These are phyloP conservation scores for Apiospora aurea DNA, from an alignment of 2,329 filamentous ascomycete species.

Conservation along the genomic window DNA sequence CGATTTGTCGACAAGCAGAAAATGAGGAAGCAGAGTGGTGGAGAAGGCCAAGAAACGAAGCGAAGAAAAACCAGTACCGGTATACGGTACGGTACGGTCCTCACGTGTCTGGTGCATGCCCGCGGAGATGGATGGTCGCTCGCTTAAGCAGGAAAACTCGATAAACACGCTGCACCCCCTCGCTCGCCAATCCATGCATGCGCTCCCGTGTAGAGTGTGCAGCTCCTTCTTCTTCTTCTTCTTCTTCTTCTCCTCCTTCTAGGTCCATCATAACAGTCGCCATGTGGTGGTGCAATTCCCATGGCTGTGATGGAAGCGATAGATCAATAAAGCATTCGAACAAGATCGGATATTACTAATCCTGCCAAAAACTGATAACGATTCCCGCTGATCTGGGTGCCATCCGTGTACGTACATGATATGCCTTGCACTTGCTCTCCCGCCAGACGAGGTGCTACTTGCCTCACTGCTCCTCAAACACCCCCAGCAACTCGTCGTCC, in stretches of 20 bases:
- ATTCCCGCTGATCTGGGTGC: not conserved
- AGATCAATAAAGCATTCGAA: not conserved
- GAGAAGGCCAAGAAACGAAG: not conserved
- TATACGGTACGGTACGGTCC: not conserved
- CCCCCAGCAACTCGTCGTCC: not conserved
- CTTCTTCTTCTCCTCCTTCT: not conserved
- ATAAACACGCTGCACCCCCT: not conserved
- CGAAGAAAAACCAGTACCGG: not conserved
- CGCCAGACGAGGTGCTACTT: too few species aligned
- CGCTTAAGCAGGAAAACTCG: not conserved
- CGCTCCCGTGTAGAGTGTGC: too few species aligned
- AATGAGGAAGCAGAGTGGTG: not conserved
- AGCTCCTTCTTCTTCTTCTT: not conserved
- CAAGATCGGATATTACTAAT: too few species aligned
- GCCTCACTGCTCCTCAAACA: not conserved
- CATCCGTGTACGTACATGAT: too few species aligned
- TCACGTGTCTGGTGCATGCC: not conserved
- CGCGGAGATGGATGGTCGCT: not conserved
- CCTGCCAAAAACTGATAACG: not conserved
- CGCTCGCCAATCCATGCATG: not conserved
- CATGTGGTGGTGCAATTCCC: too few species aligned
- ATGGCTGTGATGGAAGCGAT: too few species aligned
- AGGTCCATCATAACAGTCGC: not conserved
- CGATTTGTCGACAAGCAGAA: too few species aligned
- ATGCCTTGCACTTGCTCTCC: too few species aligned